A percentile compares a stretch with the other conserved stretches of the same genome.
phyloP scores from a whole-genome alignment of 2,329 filamentous ascomycete genomes.

The Daldinia sp. region DNA sequence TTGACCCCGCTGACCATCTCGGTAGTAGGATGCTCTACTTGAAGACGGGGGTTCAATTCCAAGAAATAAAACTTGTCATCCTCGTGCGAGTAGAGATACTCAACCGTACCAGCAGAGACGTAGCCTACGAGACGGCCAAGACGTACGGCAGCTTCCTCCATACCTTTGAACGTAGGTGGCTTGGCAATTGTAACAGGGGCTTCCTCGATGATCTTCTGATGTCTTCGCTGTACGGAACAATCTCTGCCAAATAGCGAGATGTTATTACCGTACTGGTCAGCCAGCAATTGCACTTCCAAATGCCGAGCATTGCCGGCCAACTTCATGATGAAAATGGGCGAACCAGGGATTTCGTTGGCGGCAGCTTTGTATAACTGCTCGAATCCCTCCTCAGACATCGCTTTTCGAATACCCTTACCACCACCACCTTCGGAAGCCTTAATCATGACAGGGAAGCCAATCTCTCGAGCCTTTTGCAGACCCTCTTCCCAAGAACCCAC shows the following conservation, averaged over 20 bases:
- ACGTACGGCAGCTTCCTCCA: constrained; percentile 97
- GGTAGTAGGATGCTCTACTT: constrained; percentile 99
- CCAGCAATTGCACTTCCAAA: constrained; percentile 95
- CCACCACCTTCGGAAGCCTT: constrained; percentile 99
- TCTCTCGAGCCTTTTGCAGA: constrained; percentile 84
- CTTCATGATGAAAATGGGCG: constrained; percentile 99
- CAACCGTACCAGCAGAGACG: constrained; percentile 97
- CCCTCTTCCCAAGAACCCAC: constrained; percentile 91
- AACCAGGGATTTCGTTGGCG: constrained; percentile 96
- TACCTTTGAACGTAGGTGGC: constrained; percentile 87
- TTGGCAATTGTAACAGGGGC: constrained; percentile 97
- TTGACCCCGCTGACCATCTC: constrained; percentile 99
- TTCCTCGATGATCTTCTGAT: constrained; percentile 99
- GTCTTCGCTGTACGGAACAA: constrained; percentile 96
- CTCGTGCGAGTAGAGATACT: constrained; percentile 97
- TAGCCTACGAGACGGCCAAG: constrained; percentile 95
- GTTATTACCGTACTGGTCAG: constrained; percentile 99
- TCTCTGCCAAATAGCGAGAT: constrained; percentile 99
- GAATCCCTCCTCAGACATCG: constrained; percentile 86
- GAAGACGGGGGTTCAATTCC: constrained; percentile 97
- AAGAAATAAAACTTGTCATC: constrained; percentile 99
- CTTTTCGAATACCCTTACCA: constrained; percentile 99
- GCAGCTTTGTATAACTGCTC: constrained; percentile 92
- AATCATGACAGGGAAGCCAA: constrained; percentile 99
- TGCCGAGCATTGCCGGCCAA: constrained; percentile 95